Conservation (phyloP, 192 early-diverging fungal species). For the Linnemannia hyalina region DNA sequence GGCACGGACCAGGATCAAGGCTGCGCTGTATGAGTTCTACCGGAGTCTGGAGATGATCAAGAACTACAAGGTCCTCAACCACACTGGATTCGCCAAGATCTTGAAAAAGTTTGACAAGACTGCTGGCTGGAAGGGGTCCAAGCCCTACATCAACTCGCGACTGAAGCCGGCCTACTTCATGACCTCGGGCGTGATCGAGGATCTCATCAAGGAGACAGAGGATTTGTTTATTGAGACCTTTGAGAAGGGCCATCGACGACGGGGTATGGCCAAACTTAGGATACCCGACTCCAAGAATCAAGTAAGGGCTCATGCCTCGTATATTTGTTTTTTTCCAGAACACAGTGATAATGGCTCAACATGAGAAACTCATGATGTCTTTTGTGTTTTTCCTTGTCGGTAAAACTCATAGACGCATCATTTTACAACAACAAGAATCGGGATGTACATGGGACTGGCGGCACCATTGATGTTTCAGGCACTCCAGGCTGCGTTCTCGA, state of each 20-base stretch:
- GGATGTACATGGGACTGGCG: slow-evolving; percentile 72
- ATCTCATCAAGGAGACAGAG: slow-evolving; percentile 75
- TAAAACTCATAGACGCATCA: slow-evolving; percentile 39
- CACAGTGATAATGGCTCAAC: background rate
- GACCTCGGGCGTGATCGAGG: slow-evolving; percentile 67
- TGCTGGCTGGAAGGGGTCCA: slow-evolving; percentile 45
- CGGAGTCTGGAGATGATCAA: slow-evolving; percentile 78
- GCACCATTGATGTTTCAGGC: slow-evolving; percentile 66
- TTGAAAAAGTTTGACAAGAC: slow-evolving; percentile 85
- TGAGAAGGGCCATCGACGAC: slow-evolving; percentile 72
- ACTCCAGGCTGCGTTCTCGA: slow-evolving; percentile 52
- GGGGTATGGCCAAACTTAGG: slow-evolving; percentile 77
- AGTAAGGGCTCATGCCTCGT: slow-evolving; percentile 6
- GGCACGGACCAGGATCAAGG: slow-evolving; percentile 71
- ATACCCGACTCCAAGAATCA: slow-evolving; percentile 61
- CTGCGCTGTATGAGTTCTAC: slow-evolving; percentile 80
- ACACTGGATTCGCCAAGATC: slow-evolving; percentile 75
- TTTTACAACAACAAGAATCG: slow-evolving; percentile 68
- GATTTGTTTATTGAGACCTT: slow-evolving; percentile 74
- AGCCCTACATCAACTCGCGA: slow-evolving; percentile 29
- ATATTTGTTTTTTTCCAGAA: background rate
- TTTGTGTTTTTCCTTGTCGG: slow-evolving; percentile 9
- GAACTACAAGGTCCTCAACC: slow-evolving; percentile 71
- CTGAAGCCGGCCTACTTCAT: slow-evolving; percentile 63
- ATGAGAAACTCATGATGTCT: background rate